Base-by-base conservation (phyloP, 768 basidiomycete species). In the Suillus hirtellus region DNA sequence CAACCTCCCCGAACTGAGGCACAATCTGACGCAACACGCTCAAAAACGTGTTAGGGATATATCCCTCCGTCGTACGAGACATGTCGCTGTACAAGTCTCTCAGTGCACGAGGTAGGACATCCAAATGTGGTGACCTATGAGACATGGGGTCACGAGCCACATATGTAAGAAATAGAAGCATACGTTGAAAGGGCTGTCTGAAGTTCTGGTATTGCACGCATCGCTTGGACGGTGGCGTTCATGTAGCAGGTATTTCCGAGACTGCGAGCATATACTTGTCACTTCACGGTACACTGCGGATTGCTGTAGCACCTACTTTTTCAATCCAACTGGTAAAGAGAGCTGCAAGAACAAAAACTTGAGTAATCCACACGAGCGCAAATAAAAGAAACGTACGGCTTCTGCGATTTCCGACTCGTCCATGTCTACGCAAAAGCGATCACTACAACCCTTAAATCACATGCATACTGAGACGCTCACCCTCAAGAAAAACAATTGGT, bases 211-310 rank as follows among this genome's bases (percentile, higher is more conserved):
- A 99, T 89, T 4, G 92, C 88, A 27, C 94, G 90, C 65, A 99
- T 83, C n/a, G 92, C 89, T 79, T 99, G 97, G 1, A 99, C 80
- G 2, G 93, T 94, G 1, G 97, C 88, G 72, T 96, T 99, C 90
- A 98, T 94, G 78, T 99, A 99, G 71, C 96, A 98, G 0, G 96
- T 98, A 72, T 98, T 98, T 42, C 96, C 95, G 43, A 96, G 79
- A 70, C 85, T 87, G 66, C 17, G 19, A n/a, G 10, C 5, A 53
- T 34, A 12, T 35, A 34, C 5, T 35, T 62, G 58, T 46, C 11
- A 53, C 34, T 40, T 37, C 24, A 59, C 12, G 9, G 21, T 24
- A 43, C 10, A 27, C 35, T 34, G 60, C 27, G 17, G 38, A 8
- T 15, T 1, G 8, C 0, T 47, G 46, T 35, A 17, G 49, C 21